Evolutionary conservation across 108 stramenopile species (phyloP), one percentile per base, ranked within the genome.

Genomic region (Pseudonitzschia multiseries): DNA sequence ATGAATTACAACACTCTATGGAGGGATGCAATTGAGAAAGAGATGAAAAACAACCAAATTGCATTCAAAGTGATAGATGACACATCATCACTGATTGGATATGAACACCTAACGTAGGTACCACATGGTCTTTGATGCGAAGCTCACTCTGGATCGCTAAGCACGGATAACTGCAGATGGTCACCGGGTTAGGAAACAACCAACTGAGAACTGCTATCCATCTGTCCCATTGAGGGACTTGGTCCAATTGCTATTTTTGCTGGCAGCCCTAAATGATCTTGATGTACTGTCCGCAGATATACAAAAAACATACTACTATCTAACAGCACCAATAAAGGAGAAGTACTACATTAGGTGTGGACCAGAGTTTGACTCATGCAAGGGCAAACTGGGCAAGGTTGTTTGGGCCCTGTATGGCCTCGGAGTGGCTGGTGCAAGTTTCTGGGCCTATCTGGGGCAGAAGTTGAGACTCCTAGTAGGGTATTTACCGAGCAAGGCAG

Each of bases 331-430:
- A 24, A 74, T 63, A 36, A 26, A 65, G 4, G 83, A 84, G 51
- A 74, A 74, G 53, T 44, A 80, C 18, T 83, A 56, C 36, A 81
- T 60, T 2, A 51, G 67, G 0, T 61, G 67, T 0, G 83, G 86
- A 17, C 62, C 52, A 8, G 82, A 81, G 48, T 81, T 76, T 51
- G 82, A 79, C 29, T 40, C 72, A 0, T 9, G 10, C 10, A 3
- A 57, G 20, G 86, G 81, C 4, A 80, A 78, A 43, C 57, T 70
- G 6, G 44, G 66, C 46, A 54, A 78, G 14, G 43, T 87, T 15
- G 54, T 29, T 6, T 21, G 81, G 43, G 83, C 79, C 33, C 42
- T 87, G 17, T 87, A 87, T 59, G 83, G 86, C 28, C 31, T 84
- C 15, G 65, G 65, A 48, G 36, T 32, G 6, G 29, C 44, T 71